Base-by-base conservation (phyloP, 164 flowering plant genomes). In the Vitis labrusca region DNA sequence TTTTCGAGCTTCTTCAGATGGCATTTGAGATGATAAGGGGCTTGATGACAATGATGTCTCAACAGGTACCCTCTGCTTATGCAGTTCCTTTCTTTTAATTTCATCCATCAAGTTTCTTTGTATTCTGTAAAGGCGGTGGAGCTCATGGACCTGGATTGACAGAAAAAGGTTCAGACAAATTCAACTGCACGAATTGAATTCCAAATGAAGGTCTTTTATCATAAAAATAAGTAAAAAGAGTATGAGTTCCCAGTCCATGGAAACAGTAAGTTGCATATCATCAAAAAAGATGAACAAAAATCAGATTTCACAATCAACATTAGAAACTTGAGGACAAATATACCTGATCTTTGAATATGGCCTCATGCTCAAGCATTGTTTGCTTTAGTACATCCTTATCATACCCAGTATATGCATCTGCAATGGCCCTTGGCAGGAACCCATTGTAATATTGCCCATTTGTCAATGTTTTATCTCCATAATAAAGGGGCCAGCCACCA, bases 51-150 rank as follows among this genome's bases (percentile, higher is more conserved):
- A 82, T 72, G 88, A 84, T 51, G 85, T 54, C 73, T 83, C 89
- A 8, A 66, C 65, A 50, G 78, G 77, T n/a, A 66, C 62, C 44
- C 66, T 77, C 67, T 73, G 79, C 59, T 75, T 89, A 51, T 69
- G 67, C 3, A 71, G 32, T 68, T 85, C 89, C 68, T 86, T 86
- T 78, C 81, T 85, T 76, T 72, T 88, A 14, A 81, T 48, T 71
- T 90, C 95, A 64, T 86, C 88, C 94, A 91, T 93, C 84, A 96
- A 71, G 67, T 90, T 91, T 77, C 83, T 90, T 70, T 96, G 99
- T 68, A 84, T 81, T 82, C 80, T 78, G 78, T 93, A 96, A 44
- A 96, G 79, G 15, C 97, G 97, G 73, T 96, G 99, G 70, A 95
- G 92, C 79, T 95, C 97, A 79, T 17, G 76, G 51, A 95, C 97